These are phyloP conservation scores for Boechera divaricarpa DNA, from an alignment of 345 rosid genomes.

Conservation along the genomic window DNA sequence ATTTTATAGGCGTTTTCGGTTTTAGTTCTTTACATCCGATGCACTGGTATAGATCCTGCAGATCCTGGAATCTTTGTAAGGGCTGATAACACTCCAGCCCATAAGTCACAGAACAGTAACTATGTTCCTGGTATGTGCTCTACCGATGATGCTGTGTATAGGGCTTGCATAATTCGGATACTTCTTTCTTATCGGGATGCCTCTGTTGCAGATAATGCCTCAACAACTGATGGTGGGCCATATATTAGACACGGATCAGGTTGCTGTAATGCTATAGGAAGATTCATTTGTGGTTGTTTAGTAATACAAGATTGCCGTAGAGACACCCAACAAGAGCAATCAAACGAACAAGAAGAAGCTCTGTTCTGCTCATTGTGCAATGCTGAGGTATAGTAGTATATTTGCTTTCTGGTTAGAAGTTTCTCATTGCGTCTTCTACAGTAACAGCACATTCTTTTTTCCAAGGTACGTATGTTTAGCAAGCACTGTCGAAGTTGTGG, in stretches of 20 bases:
- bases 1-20: conserved; percentile 69
- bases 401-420: conserved; percentile 1
- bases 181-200: conserved; percentile 4
- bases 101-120: conserved; percentile 57
- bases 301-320: conserved; percentile 73
- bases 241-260: conserved; percentile 52
- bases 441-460: conserved; percentile 12
- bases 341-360: conserved; percentile 65
- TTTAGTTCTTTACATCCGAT: conserved; percentile 74
- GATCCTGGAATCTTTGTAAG: conserved; percentile 85
- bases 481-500: conserved; percentile 97
- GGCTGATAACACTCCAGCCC: conserved; percentile 55
- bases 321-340: conserved; percentile 56
- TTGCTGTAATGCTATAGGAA: conserved; percentile 55
- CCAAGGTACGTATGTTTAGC: conserved; percentile 87
- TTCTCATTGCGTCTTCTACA: conserved; percentile 8
- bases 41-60: conserved; percentile 94
- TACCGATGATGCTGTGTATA: conserved; percentile 8
- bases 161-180: neutral
- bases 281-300: conserved; percentile 69
- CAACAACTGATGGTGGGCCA: conserved; percentile 55
- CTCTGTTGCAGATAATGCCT: conserved; percentile 53
- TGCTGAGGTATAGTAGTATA: conserved; percentile 65
- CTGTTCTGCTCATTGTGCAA: conserved; percentile 90
- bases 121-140: conserved; percentile 27